Evolutionary conservation across 805 yeast species (phyloP), one percentile per base, ranked within the genome.

Genomic region (Yamadazyma philogaea): DNA sequence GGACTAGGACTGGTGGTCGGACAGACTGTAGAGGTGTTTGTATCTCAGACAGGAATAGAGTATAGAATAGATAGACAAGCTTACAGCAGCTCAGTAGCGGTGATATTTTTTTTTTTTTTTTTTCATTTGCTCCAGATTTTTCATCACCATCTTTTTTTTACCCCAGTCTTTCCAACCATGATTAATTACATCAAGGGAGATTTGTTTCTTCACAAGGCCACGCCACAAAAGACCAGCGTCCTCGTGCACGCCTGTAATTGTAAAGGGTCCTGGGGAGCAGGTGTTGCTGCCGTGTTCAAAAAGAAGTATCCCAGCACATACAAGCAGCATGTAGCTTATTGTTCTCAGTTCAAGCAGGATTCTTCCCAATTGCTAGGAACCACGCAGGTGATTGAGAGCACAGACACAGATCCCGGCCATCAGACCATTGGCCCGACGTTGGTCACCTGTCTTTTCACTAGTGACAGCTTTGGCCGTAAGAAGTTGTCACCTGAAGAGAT

Each of bases 201-300:
- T 51, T 56, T 84, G 7, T 81, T 84, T 48, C 27, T 60, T 57
- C 58, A 59, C 49, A 16, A 30, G 7, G 36, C 63, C 0, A 45
- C 51, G 4, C 69, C 74, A 2, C 31, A 42, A 3, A 40, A 45
- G 2, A 39, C 44, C 1, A 56, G 80, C 0, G 65, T 84, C 2
- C 57, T 87, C 4, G 84, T 84, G 1, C 96, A 87, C 57, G 80
- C 95, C 0, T 87, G 96, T 55, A 87, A 87, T 56, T 80, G 88
- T 30, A 67, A 70, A 19, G 96, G 95, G 0, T 54, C 70, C 1
- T 87, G 96, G 96, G 93, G 93, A 3, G 91, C 87, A 3, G 96
- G 96, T 0, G 76, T 87, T 2, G 95, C 95, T 0, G 68, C 68
- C 3, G 75, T 63, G 19, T 78, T 87, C 53, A 75, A 71, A 18